Evolutionary conservation across 371 early-diverging fungal genomes (phyloP), one percentile per base, ranked within the genome.

Genomic region (Saksenaea oblongispora): DNA sequence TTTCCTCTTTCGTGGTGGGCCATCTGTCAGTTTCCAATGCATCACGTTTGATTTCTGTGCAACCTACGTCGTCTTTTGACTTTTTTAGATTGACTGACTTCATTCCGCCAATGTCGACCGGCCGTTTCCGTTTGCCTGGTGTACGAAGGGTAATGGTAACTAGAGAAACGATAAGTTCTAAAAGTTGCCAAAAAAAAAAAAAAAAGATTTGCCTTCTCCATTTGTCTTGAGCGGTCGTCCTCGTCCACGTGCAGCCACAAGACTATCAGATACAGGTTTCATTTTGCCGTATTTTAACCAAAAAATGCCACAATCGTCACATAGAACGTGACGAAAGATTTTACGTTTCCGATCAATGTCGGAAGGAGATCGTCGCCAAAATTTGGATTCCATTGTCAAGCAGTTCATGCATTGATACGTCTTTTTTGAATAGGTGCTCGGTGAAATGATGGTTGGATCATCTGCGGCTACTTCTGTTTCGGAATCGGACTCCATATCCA

Each of bases 271-370:
- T 28, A 61, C 51, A 2, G 76, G 67, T 22, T 80, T 87, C 67
- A 84, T 84, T 2, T 72, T 65, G 10, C 84, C 89, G 66, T 94
- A 94, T 35, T 89, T 90, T 14, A 89, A 70, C 93, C 91, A 93
- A 69, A 86, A 84, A 17, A 79, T 74, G 34, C 87, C 88, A 63
- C 94, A 94, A 17, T 87, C 85, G 54, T 83, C 71, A 63, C 94
- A 94, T n/a, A 90, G 73, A 0, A 89, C 85, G 35, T 71, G 59
- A n/a, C 74, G 66, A 15, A 79, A 81, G 15, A 70, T 55, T 37
- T 79, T 77, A 26, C 79, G 70, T 47, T 79, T 76, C 14, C 78
- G 56, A 34, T 85, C 85, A 8, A 73, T 76, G 57, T 84, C 89
- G 54, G 76, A 85, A 35, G 74, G 84, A 4, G 73, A 65, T 58